phyloP scores from a whole-genome alignment of 805 yeast genomes.

The Saccharomycopsis schoenii region DNA sequence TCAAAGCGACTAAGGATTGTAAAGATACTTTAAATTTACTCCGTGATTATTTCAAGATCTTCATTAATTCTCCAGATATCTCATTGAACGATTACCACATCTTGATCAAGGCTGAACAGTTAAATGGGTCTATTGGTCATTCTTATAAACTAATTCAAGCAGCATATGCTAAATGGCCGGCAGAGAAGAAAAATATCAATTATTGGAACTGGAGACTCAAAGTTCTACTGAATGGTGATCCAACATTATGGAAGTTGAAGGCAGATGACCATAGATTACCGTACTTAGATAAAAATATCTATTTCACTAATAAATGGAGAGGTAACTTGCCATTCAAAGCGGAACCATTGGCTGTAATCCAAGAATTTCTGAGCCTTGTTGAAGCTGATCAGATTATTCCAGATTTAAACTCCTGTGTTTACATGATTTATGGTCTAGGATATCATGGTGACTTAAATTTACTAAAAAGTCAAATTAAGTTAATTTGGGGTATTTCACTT shows the following conservation, averaged over 20 bases:
- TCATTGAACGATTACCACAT: conserved; percentile 6
- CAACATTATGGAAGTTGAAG: conserved; percentile 10
- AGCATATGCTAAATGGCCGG: background rate
- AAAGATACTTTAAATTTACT: background rate
- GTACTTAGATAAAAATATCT: background rate
- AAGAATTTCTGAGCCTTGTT: conserved; percentile 14
- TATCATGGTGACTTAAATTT: conserved; percentile 22
- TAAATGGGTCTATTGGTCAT: conserved; percentile 3
- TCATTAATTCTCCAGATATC: background rate
- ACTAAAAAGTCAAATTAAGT: conserved; percentile 21
- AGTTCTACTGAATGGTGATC: conserved; percentile 7
- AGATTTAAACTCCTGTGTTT: conserved; percentile 20
- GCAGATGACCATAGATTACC: background rate
- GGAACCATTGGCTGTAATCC: conserved; percentile 17
- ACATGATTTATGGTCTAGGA: conserved; percentile 25
- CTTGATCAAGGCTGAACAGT: conserved; percentile 1
- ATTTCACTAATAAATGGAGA: conserved; percentile 3
- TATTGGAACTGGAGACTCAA: conserved; percentile 15
- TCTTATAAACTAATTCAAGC: background rate
- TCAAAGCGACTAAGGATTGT: background rate
- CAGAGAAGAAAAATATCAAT: background rate
- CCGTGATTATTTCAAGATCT: conserved; percentile 7
- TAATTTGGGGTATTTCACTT: conserved; percentile 24
- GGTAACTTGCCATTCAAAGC: conserved; percentile 9
- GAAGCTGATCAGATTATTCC: conserved; percentile 19